Percentiles rank a stretch among this genome's conserved stretches.
These are phyloP conservation scores for Ustilago xerochloae DNA, from an alignment of 1,284 basidiomycete genomes.

Conservation along the genomic window DNA sequence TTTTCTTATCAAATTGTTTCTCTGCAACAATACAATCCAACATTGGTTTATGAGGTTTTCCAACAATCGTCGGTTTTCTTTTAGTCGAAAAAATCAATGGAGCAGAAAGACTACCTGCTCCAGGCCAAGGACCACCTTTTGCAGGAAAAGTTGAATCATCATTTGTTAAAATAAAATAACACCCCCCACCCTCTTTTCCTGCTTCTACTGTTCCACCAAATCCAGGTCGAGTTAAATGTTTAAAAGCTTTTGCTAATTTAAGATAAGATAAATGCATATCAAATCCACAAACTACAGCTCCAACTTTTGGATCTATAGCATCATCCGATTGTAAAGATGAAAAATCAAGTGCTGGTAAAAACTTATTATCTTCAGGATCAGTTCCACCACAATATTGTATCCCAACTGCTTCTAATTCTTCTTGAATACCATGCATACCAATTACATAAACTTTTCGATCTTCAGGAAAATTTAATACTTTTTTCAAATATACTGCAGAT, in stretches of 20 bases:
- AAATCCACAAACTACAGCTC: slow-evolving; percentile 87
- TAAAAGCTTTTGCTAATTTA: slow-evolving; percentile 91
- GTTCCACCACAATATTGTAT: slow-evolving; percentile 85
- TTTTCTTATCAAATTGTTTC: slow-evolving; percentile 74
- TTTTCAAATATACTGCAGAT: slow-evolving; percentile 89
- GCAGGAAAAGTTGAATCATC: slow-evolving; percentile 90
- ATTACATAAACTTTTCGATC: slow-evolving; percentile 96
- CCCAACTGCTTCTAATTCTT: slow-evolving; percentile 87
- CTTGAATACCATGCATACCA: slow-evolving; percentile 90
- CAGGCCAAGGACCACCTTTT: slow-evolving; percentile 81
- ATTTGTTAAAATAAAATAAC: slow-evolving; percentile 91
- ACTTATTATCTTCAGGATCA: slow-evolving; percentile 82
- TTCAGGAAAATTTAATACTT: slow-evolving; percentile 86
- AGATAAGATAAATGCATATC: slow-evolving; percentile 75
- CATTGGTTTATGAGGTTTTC: slow-evolving; percentile 92
- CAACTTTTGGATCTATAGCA: slow-evolving; percentile 80
- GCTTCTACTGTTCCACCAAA: slow-evolving; percentile 48
- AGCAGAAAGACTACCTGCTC: slow-evolving; percentile 82
- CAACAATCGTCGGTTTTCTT: slow-evolving; percentile 79
- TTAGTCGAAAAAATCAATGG: slow-evolving; percentile 81
- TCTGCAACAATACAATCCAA: slow-evolving; percentile 95
- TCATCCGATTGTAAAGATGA: slow-evolving; percentile 72
- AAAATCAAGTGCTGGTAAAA: slow-evolving; percentile 78
- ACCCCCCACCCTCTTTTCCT: slow-evolving; percentile 77
- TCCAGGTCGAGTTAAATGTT: slow-evolving; percentile 75